Base-by-base conservation (phyloP, 2,329 filamentous ascomycete species). In the Periconia macrospinosa region DNA sequence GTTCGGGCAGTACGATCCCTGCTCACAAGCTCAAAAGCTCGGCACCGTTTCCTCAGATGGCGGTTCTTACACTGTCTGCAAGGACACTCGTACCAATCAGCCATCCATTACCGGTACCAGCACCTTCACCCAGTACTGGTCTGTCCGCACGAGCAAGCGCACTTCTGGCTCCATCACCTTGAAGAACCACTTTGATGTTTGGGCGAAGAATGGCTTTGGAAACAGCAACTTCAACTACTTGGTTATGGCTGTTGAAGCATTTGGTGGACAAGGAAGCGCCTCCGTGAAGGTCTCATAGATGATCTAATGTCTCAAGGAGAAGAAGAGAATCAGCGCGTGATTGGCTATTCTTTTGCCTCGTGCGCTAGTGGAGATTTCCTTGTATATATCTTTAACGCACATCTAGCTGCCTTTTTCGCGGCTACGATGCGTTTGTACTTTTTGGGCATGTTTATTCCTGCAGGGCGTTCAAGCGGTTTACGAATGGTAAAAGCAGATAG, bases 51-150 rank as follows among this genome's bases (percentile, higher is more conserved):
- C 73, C 10, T 74, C 69, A 19, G 82, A 83, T 33, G 82, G 81
- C 44, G 76, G 77, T 11, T 78, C 74, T 1, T 85, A 85, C 67
- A 74, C 81, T 50, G 72, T 84, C 41, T 81, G 75, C 63, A 67
- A 71, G n/a, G 75, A 69, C 52, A 78, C 75, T 1, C 79, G 81
- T 37, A 73, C 73, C 27, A 79, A 81, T 62, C 74, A 79, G 59
- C 80, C 81, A 0, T 81, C 78, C 1, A 83, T 84, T 57, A 70
- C 79, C 20, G 82, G 81, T 45, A 81, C 77, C 7, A 59, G 71
- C 20, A 83, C 79, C 47, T 84, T 83, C 62, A 70, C 76, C 61
- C 80, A 83, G 72, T 84, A 78, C 65, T 82, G 78, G 76, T 81
- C 77, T 30, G 76, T 83, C 35, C 76, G 81, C 45, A 70, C 73